Percentiles rank a stretch among this genome's conserved stretches.
Conservation (phyloP, 148 eudicot species). For the Gaultheria prostrata region DNA sequence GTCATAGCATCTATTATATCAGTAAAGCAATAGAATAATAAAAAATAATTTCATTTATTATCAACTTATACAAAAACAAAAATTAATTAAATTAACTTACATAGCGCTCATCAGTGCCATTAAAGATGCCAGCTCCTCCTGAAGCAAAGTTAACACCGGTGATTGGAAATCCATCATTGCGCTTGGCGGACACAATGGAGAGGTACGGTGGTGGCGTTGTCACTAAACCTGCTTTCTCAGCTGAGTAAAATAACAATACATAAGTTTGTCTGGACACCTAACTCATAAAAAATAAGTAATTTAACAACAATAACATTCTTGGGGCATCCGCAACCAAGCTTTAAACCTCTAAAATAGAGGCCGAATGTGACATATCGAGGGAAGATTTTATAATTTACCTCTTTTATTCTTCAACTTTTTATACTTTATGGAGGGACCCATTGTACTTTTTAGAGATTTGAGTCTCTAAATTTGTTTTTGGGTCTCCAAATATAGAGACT, state of each 20-base stretch:
- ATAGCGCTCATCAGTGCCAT: slow-evolving; percentile 38
- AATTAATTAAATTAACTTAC: slow-evolving; percentile 44
- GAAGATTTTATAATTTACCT: too few relatives aligned
- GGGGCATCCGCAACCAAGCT: too few relatives aligned
- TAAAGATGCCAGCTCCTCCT: slow-evolving; percentile 79
- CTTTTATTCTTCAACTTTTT: too few relatives aligned
- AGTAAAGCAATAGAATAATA: not conserved
- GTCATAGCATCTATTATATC: not conserved
- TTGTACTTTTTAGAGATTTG: too few relatives aligned
- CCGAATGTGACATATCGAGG: too few relatives aligned
- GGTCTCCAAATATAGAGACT: too few relatives aligned
- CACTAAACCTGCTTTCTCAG: slow-evolving; percentile 54
- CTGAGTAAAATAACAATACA: slow-evolving; percentile 17
- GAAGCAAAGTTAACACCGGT: slow-evolving; percentile 81
- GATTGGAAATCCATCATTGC: slow-evolving; percentile 21
- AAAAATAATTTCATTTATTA: too few relatives aligned
- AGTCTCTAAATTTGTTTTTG: too few relatives aligned
- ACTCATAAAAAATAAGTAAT: not conserved
- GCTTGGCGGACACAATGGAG: slow-evolving; percentile 24
- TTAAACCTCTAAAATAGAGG: too few relatives aligned
- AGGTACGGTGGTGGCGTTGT: slow-evolving; percentile 61
- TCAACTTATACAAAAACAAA: too few relatives aligned
- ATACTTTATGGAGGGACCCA: too few relatives aligned
- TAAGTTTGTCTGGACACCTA: not conserved
- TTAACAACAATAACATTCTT: too few relatives aligned